Conservation (phyloP, 1,284 basidiomycete species). For the Flammula alnicola region DNA sequence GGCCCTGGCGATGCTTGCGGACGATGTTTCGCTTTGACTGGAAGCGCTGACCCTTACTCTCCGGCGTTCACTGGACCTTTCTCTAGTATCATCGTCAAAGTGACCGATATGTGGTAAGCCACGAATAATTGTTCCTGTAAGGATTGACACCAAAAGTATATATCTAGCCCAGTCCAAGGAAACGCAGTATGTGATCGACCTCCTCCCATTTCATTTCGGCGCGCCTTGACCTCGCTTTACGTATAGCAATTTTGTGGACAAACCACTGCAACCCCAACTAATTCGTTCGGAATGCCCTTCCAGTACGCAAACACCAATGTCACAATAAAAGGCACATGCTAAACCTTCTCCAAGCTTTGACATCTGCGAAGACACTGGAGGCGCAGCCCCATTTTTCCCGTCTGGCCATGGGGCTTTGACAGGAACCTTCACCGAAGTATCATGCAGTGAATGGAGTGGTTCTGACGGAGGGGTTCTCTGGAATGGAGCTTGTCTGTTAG, state of each 20-base stretch:
- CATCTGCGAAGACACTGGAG: conserved; percentile 61
- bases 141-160: too few relatives aligned
- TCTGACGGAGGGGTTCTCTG: conserved; percentile 51
- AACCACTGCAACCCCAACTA: conserved; percentile 44
- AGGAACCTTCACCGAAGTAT: conserved; percentile 56
- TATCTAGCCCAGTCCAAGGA: conserved; percentile 41
- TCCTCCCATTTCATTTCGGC: too few relatives aligned
- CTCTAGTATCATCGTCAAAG: conserved; percentile 60
- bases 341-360: conserved; percentile 56
- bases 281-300: conserved; percentile 47
- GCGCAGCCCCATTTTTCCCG: conserved; percentile 57
- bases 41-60: conserved; percentile 54
- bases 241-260: conserved; percentile 56
- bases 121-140: too few relatives aligned
- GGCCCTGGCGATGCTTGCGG: conserved; percentile 65
- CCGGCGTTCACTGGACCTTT: conserved; percentile 55
- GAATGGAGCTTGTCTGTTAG: conserved; percentile 52
- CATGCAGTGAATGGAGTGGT: conserved; percentile 59
- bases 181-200: conserved; percentile 40
- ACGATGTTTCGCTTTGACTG: conserved; percentile 59
- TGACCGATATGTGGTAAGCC: conserved; percentile 53
- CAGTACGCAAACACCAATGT: conserved; percentile 49
- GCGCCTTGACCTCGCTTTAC: too few relatives aligned
- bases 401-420: conserved; percentile 54
- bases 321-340: too few relatives aligned